A percentile compares a stretch with the other conserved stretches of the same genome.
Conservation (phyloP, 768 basidiomycete species). For the Boletales sp. region DNA sequence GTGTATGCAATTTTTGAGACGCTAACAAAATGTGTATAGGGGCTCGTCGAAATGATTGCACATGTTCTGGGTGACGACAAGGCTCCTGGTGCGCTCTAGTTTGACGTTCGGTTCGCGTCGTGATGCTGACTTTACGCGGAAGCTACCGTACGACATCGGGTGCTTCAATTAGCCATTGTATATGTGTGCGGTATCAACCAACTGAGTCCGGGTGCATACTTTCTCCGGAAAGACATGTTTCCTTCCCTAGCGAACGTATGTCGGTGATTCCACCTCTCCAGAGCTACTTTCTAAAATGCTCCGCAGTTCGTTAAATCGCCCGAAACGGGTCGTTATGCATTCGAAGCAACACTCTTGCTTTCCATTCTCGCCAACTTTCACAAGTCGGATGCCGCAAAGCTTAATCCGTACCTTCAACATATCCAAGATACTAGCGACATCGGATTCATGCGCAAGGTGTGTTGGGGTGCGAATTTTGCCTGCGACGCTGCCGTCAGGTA, state of each 20-base stretch:
- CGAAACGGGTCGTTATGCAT: constrained; percentile 52
- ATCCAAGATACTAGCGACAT: constrained; percentile 47
- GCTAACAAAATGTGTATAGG: constrained; percentile 32
- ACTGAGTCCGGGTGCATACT: constrained; percentile 69
- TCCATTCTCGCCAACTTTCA: constrained; percentile 67
- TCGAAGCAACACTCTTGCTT: constrained; percentile 59
- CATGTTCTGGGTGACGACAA: constrained; percentile 42
- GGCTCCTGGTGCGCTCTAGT: constrained; percentile 32
- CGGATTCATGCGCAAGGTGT: constrained; percentile 53
- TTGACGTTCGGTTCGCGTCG: not conserved
- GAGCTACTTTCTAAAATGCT: not conserved
- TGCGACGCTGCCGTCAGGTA: constrained; percentile 52
- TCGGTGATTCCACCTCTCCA: constrained; percentile 1
- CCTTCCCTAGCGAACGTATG: constrained; percentile 49
- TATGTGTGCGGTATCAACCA: constrained; percentile 59
- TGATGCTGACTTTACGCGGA: constrained; percentile 2
- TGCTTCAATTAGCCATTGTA: constrained; percentile 53
- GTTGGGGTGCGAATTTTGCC: constrained; percentile 53
- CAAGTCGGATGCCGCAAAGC: constrained; percentile 64
- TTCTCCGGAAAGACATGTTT: constrained; percentile 60
- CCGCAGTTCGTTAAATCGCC: constrained; percentile 52
- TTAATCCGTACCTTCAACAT: constrained; percentile 61
- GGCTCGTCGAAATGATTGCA: constrained; percentile 46
- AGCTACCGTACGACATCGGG: constrained; percentile 51
- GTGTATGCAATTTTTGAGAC: not conserved